These are phyloP conservation scores for Metschnikowia continentalis DNA, from an alignment of 805 yeast genomes.

Conservation along the genomic window DNA sequence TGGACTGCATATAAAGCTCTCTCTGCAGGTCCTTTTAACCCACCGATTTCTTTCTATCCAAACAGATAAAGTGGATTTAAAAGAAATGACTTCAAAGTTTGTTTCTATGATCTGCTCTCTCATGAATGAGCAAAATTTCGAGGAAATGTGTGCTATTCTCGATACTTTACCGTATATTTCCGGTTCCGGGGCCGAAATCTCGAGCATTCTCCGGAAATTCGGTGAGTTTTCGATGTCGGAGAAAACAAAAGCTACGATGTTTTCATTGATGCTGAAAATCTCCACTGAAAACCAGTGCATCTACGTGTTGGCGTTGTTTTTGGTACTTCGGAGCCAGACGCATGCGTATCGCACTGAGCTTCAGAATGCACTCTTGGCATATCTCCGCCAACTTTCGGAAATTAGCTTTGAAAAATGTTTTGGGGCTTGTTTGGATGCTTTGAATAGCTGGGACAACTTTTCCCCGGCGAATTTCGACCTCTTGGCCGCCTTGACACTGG, in stretches of 20 bases:
- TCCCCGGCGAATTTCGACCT: conserved; percentile 19
- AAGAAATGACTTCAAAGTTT: conserved; percentile 2
- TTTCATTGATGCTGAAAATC: conserved; percentile 7
- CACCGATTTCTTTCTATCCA: conserved; percentile 8
- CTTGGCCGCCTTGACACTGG: conserved; percentile 15
- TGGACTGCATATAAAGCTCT: no score
- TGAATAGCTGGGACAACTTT: conserved; percentile 12
- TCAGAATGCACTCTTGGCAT: conserved; percentile 2
- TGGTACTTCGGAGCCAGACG: conserved; percentile 8
- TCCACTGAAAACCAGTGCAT: conserved; percentile 1
- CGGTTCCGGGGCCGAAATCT: background rate
- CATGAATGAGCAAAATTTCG: conserved; percentile 4
- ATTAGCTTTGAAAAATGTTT: conserved; percentile 11
- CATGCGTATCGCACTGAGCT: background rate
- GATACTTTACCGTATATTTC: conserved; percentile 4
- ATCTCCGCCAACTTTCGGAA: conserved; percentile 2
- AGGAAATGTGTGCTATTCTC: conserved; percentile 5
- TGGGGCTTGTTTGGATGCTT: conserved; percentile 17
- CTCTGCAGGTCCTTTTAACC: conserved; percentile 4
- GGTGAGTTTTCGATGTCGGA: conserved; percentile 5
- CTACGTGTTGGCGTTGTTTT: conserved; percentile 12
- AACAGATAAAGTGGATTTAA: conserved; percentile 4
- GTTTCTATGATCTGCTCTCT: conserved; percentile 3
- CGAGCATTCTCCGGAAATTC: conserved; percentile 3
- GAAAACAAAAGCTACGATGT: conserved; percentile 6